These are phyloP conservation scores for Penicillium daleae DNA, from an alignment of 495 filamentous ascomycete species.

Conservation along the genomic window DNA sequence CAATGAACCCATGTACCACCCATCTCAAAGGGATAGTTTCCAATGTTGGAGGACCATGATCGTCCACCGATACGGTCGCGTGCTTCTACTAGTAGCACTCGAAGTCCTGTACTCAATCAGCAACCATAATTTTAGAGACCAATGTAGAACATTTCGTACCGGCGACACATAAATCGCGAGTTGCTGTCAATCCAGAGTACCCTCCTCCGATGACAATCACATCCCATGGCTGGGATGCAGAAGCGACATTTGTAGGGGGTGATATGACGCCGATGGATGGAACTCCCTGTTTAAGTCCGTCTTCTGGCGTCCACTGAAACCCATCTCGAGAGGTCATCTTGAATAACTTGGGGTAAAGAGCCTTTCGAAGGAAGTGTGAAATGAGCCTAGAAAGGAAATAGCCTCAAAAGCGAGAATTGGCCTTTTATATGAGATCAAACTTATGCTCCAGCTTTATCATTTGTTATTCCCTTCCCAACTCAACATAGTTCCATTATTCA, in stretches of 20 bases:
- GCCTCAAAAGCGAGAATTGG: not conserved
- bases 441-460: not conserved
- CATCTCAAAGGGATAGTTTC: slow-evolving; percentile 33
- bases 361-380: not conserved
- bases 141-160: slow-evolving; percentile 14
- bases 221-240: slow-evolving; percentile 10
- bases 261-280: slow-evolving; percentile 28
- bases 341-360: not conserved
- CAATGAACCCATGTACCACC: slow-evolving; percentile 43
- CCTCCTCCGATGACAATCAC: slow-evolving; percentile 35
- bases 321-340: slow-evolving; percentile 30
- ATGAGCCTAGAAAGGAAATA: not conserved
- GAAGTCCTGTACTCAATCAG: slow-evolving; percentile 17
- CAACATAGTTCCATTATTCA: not conserved
- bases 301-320: slow-evolving; percentile 28
- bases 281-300: slow-evolving; percentile 21
- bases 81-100: slow-evolving; percentile 39
- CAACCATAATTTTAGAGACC: too few relatives aligned
- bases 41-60: slow-evolving; percentile 33
- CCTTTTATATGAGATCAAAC: not conserved
- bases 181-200: slow-evolving; percentile 32
- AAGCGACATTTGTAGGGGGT: slow-evolving; percentile 21
- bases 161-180: slow-evolving; percentile 24
- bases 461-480: not conserved
- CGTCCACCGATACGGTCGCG: slow-evolving; percentile 43